These are phyloP conservation scores for Penicillium turbatum DNA, from an alignment of 495 filamentous ascomycete species.

Conservation along the genomic window DNA sequence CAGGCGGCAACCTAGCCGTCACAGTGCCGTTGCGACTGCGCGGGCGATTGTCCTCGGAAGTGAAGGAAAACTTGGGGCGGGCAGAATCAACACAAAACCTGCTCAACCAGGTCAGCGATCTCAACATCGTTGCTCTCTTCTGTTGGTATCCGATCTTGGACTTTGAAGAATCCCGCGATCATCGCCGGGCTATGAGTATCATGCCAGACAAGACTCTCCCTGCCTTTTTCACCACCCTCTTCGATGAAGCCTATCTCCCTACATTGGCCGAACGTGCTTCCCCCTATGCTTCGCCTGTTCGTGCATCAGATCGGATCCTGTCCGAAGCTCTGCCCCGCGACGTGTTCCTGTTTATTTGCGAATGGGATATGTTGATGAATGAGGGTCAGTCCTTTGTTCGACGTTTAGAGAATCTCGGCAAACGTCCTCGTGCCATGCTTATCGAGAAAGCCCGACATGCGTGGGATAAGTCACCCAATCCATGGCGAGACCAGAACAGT, in stretches of 20 bases:
- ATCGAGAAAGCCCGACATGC: conserved; percentile 71
- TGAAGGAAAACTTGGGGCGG: conserved; percentile 27
- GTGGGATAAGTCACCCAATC: conserved; percentile 86
- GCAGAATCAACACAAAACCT: conserved; percentile 39
- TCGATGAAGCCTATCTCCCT: conserved; percentile 76
- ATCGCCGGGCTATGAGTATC: conserved; percentile 61
- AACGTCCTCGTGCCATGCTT: conserved; percentile 64
- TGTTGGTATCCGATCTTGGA: conserved; percentile 85
- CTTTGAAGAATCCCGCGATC: conserved; percentile 68
- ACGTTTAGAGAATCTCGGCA: conserved; percentile 59
- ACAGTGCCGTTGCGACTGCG: conserved; percentile 70
- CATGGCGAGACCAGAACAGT: conserved; percentile 51
- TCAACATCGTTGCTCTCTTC: conserved; percentile 54
- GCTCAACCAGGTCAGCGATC: conserved; percentile 32
- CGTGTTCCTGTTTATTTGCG: conserved; percentile 74
- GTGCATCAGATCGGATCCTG: conserved; percentile 52
- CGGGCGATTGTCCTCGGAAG: conserved; percentile 22
- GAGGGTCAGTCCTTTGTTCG: conserved; percentile 69
- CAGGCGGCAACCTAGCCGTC: conserved; percentile 81
- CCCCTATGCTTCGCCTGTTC: conserved; percentile 60
- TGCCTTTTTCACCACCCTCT: conserved; percentile 71
- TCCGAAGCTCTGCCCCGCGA: conserved; percentile 52
- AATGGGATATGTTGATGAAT: conserved; percentile 84
- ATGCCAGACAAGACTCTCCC: conserved; percentile 72
- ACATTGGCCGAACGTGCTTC: conserved; percentile 46